Evolutionary conservation across 1,284 basidiomycete genomes (phyloP).

Genomic region (Austropuccinia psidii): DNA sequence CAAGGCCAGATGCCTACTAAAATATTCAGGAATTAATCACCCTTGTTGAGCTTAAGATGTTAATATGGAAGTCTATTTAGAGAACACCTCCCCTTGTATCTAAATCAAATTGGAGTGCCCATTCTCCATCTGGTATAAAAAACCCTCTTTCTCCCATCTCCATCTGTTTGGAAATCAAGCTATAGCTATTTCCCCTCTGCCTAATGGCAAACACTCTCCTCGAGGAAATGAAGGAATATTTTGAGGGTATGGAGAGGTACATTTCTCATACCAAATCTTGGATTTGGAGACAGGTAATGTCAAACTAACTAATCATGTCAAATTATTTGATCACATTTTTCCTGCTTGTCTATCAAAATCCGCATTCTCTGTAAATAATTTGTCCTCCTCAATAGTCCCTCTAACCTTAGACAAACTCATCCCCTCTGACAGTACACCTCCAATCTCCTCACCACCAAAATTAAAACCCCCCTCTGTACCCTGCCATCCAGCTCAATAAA

Average conservation of each 20-base stretch:
- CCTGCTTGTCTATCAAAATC: no score
- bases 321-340: background rate
- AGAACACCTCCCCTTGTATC: background rate
- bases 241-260: no score
- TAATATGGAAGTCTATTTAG: background rate
- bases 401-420: background rate
- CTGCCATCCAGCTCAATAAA: background rate
- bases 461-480: background rate
- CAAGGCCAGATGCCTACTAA: background rate
- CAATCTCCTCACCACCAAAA: background rate
- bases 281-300: background rate
- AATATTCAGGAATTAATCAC: background rate
- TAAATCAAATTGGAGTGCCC: background rate
- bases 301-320: background rate
- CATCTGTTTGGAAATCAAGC: background rate
- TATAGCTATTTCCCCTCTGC: background rate
- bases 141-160: background rate
- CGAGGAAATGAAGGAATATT: background rate
- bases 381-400: no score
- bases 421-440: background rate
- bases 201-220: background rate
- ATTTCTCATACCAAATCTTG: background rate
- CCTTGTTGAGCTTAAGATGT: background rate
- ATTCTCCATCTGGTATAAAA: background rate
- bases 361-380: no score